Evolutionary conservation across 2,329 filamentous ascomycete genomes (phyloP), one percentile per base, ranked within the genome.

Genomic region (Paecilomyces sp.): DNA sequence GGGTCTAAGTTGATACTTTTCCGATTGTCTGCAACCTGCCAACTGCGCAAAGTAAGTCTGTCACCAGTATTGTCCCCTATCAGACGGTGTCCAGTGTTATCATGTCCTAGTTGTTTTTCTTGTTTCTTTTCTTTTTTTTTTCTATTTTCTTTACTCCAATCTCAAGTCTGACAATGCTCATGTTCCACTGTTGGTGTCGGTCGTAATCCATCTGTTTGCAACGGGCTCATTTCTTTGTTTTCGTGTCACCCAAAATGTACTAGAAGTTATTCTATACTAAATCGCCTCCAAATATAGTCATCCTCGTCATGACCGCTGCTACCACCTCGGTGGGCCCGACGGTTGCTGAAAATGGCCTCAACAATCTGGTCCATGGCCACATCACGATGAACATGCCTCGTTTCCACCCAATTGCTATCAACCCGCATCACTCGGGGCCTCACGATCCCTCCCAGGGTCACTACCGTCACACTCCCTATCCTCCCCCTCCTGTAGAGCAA

Each of bases 331-430:
- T 74, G 64, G 65, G 70, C 61, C 70, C 72, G 30, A 28, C 66
- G 56, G 67, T 69, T 59, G 66, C 69, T 55, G 72, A 75, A 55
- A 67, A 66, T 65, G 68, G 68, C 28, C 63, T 74, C 34, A 74
- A 71, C 58, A 67, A 67, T 56, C 57, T 58, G 52, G 56, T 62
- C 55, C 66, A 60, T 54, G 64, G 65, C 52, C 66, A 71, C 65
- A 63, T 72, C 55, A 67, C 66, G 52, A 69, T 71, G 63, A 67
- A 64, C 60, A 65, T 75, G 12, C 72, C 73, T 53, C 73, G 74
- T 52, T 76, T 75, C 55, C 73, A 76, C 58, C 73, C 74, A 56
- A 76, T 76, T 64, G 73, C 74, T 58, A 75, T 76, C 67, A 76
- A 76, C 56, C 73, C 74, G 11, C 71, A 70, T 56, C 70, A 68